Evolutionary conservation across 2,329 filamentous ascomycete genomes (phyloP), one percentile per base, ranked within the genome.

Genomic region (Esteya vermicola): DNA sequence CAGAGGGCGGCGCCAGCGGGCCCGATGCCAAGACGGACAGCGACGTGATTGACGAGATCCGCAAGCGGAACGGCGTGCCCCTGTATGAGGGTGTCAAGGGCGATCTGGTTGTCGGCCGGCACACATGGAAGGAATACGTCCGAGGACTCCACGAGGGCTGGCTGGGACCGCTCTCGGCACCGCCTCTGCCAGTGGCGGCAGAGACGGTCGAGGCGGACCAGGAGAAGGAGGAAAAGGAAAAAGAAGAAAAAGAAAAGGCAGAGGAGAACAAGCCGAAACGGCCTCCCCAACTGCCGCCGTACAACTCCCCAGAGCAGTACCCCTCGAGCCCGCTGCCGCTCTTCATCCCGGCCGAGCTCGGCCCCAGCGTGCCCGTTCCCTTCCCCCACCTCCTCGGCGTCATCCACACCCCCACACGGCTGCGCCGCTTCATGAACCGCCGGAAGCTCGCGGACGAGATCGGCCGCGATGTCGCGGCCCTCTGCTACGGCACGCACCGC

Each of bases 71-170:
- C 45, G 79, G 79, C 7, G 72, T 89, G 9, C 67, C 65, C 21
- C 76, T 84, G 26, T 89, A 81, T 53, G 67, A 78, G 4, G 88
- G 84, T 9, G 66, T 81, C 19, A 72, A 72, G 46, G 91, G 91
- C 33, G 89, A 96, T 55, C 69, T 98, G 38, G 77, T 96, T 16
- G 75, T 98, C 51, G 91, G 91, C 12, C 68, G 89, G 42, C 83
- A 95, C 56, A 80, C 89, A 9, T 98, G 91, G 91, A 98, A 95
- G 62, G 91, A 98, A 61, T 98, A 96, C 57, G 66, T 96, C 20
- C 72, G 88, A 43, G 91, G 91, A 34, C 55, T 96, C 48, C 91
- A 98, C 56, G 91, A 98, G 61, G 91, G 91, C 41, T 98, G 91
- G 89, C 64, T 98, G 20, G 89, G 91, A 0, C 86, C 91, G 8